Base-by-base conservation (phyloP, 805 yeast genomes). In the Yamadazyma paraphyllophila region DNA sequence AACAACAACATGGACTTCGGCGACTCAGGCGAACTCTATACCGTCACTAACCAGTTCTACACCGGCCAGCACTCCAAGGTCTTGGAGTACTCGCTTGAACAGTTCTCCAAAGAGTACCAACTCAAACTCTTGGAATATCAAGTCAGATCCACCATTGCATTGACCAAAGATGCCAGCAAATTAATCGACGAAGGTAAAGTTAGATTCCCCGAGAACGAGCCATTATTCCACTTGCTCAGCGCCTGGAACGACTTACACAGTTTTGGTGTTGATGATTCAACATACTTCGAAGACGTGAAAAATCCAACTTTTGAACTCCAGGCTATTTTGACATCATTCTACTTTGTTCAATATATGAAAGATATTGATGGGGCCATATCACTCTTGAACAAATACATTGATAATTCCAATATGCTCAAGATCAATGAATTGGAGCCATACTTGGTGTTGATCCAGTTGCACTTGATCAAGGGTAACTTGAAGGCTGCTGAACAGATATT, bases 41-140 rank as follows among this genome's bases (percentile, higher is more conserved):
- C 71, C 13, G 61, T 82, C 20, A 74, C 80, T 52, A 83, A 80
- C 56, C 78, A 77, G 47, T 83, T 80, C 65, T 82, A 76, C 61
- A 77, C 85, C 10, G 81, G 82, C 41, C 82, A 80, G 55, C 78
- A 73, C 58, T 57, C 65, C 10, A 69, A 73, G 53, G 79, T 77
- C 2, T 54, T 67, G 38, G 58, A 66, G 5, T 69, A 73, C 43
- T 36, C 60, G 31, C 46, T 69, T 29, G 70, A 65, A 6, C 76
- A 67, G 41, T 73, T 70, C 50, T 61, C 72, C 15, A 60, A 46
- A 4, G 74, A 56, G 50, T 61, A 58, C 41, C 73, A 65, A 50
- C 50, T 67, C 38, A 67, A 69, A 47, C 74, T 65, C n/a, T 54
- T 69, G 48, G 73, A 66, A 43, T 69, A 48, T 51, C 72, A 71